These are phyloP conservation scores for Lipomyces oligophaga DNA, from an alignment of 805 yeast genomes.

Conservation along the genomic window DNA sequence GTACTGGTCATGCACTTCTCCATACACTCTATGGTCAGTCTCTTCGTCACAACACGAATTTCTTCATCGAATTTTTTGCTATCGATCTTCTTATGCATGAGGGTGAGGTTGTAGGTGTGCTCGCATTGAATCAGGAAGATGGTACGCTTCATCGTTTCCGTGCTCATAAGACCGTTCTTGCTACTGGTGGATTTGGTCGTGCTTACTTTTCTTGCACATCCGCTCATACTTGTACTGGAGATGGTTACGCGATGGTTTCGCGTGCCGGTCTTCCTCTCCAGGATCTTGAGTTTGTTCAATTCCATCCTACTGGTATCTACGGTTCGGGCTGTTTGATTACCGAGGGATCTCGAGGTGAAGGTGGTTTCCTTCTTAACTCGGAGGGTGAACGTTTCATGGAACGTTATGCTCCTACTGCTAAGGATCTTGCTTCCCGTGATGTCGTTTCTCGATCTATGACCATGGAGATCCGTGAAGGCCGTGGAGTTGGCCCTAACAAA, in stretches of 20 bases:
- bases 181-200: conserved; percentile 99
- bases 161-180: conserved; percentile 92
- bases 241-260: conserved; percentile 96
- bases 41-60: conserved; percentile 92
- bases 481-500: conserved; percentile 96
- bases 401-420: conserved; percentile 97
- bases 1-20: conserved; percentile 96
- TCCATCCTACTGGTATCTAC: conserved; percentile 99
- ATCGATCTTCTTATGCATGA: conserved; percentile 90
- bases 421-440: conserved; percentile 97
- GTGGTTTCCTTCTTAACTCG: conserved; percentile 92
- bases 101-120: conserved; percentile 94
- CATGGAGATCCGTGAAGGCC: conserved; percentile 96
- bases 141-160: conserved; percentile 97
- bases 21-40: conserved; percentile 97
- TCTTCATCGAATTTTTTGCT: conserved; percentile 96
- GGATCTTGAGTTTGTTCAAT: conserved; percentile 95
- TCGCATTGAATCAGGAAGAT: conserved; percentile 97
- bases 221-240: conserved; percentile 99
- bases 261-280: conserved; percentile 98
- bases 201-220: conserved; percentile 98
- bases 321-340: conserved; percentile 99
- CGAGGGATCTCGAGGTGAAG: conserved; percentile 99
- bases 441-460: conserved; percentile 98
- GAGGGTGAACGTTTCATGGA: conserved; percentile 99